These are phyloP conservation scores for Neofusicoccum laricinum DNA, from an alignment of 2,329 filamentous ascomycete genomes.

Conservation along the genomic window DNA sequence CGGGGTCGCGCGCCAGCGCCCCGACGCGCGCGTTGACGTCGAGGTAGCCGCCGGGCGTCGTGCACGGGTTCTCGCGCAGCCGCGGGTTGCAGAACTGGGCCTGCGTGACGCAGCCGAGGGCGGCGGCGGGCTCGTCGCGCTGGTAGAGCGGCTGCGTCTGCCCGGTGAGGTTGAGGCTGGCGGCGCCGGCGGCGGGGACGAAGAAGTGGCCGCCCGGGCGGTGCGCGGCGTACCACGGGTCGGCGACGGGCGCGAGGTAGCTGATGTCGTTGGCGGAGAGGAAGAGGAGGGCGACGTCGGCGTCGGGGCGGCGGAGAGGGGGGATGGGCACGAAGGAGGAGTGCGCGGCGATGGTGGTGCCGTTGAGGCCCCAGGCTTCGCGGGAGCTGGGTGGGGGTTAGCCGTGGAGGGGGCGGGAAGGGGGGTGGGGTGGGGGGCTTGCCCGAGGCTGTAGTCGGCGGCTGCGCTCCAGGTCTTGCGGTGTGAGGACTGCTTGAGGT, in stretches of 20 bases:
- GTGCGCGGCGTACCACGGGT: slow-evolving; percentile 33
- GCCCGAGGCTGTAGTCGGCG: not conserved
- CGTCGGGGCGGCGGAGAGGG: slow-evolving; percentile 26
- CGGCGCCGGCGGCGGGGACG: not conserved
- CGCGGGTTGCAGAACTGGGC: slow-evolving; percentile 19
- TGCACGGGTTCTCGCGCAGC: not conserved
- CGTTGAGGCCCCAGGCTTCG: not conserved
- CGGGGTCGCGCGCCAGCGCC: not conserved
- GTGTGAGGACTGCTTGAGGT: not conserved
- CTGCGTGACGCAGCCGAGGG: slow-evolving; percentile 16
- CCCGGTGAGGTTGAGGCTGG: not conserved
- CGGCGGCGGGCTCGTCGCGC: slow-evolving; percentile 6
- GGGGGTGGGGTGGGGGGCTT: not conserved
- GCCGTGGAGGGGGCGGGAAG: not conserved
- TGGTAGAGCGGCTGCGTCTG: not conserved
- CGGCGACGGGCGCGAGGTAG: slow-evolving; percentile 25
- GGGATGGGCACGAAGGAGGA: slow-evolving; percentile 22
- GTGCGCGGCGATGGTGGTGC: not conserved
- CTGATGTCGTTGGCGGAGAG: slow-evolving; percentile 27
- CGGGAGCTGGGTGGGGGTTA: not conserved
- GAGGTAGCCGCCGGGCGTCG: not conserved
- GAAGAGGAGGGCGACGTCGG: slow-evolving; percentile 32
- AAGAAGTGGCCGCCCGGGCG: not conserved
- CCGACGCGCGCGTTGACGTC: not conserved
- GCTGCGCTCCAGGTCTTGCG: not conserved